Conservation (phyloP, 1,284 basidiomycete species). For the Ustilago lituana region DNA sequence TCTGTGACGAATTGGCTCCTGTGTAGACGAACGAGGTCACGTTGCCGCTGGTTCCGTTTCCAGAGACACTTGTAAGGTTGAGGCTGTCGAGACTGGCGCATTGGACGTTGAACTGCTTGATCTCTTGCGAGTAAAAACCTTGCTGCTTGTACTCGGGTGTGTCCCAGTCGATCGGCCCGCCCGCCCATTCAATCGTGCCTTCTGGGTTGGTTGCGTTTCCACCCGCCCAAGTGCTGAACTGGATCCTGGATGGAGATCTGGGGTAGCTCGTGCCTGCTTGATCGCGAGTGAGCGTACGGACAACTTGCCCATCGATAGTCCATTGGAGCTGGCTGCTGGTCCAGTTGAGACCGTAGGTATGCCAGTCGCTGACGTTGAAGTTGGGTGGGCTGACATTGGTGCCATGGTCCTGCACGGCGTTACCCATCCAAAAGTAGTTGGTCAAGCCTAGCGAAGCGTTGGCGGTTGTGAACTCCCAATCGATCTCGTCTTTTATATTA, state of each 20-base stretch:
- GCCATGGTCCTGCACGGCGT: slow-evolving; percentile 14
- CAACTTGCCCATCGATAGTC: slow-evolving; percentile 51
- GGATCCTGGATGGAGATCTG: slow-evolving; percentile 53
- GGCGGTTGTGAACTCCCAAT: slow-evolving; percentile 53
- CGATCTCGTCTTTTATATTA: slow-evolving; percentile 57
- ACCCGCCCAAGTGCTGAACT: slow-evolving; percentile 57
- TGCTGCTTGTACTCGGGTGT: slow-evolving; percentile 43
- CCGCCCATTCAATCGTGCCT: slow-evolving; percentile 56
- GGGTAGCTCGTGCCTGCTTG: slow-evolving; percentile 48
- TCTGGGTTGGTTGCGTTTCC: slow-evolving; percentile 40
- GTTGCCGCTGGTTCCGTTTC: slow-evolving; percentile 14
- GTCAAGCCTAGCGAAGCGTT: slow-evolving; percentile 34
- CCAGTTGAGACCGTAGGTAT: slow-evolving; percentile 61
- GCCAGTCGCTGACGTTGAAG: slow-evolving; percentile 48
- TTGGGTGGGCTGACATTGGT: slow-evolving; percentile 7
- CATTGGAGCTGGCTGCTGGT: slow-evolving; percentile 51
- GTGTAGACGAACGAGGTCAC: slow-evolving; percentile 62
- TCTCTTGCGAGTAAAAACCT: slow-evolving; percentile 62
- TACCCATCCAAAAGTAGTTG: slow-evolving; percentile 52
- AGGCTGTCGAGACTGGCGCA: slow-evolving; percentile 38
- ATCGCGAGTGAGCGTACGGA: slow-evolving; percentile 44
- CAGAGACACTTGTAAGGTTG: slow-evolving; percentile 18
- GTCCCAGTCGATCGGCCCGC: slow-evolving; percentile 54
- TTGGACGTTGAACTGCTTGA: slow-evolving; percentile 46
- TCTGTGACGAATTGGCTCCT: slow-evolving; percentile 29